phyloP scores from a whole-genome alignment of 352 stramenopile species.

The Pythium phragmiticola region DNA sequence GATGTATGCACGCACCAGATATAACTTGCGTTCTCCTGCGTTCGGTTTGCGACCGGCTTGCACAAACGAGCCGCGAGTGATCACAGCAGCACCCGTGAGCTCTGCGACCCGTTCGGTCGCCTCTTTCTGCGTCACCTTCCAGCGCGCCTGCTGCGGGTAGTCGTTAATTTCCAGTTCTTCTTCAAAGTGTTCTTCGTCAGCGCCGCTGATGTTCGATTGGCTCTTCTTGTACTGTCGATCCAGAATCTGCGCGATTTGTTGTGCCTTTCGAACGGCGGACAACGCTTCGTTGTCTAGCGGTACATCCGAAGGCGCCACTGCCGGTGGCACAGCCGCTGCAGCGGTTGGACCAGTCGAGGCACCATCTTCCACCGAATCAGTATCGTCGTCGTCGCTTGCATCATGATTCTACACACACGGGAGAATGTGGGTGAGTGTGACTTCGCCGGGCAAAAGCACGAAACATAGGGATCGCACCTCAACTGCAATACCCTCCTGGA shows the following conservation, averaged over 20 bases:
- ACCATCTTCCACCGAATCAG: conserved; percentile 31
- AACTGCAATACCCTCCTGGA: conserved; percentile 81
- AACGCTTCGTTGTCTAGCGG: conserved; percentile 56
- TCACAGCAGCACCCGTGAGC: conserved; percentile 86
- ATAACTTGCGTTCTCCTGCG: conserved; percentile 84
- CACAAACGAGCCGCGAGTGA: conserved; percentile 87
- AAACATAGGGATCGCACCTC: conserved; percentile 38
- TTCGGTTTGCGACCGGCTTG: conserved; percentile 83
- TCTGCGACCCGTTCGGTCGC: conserved; percentile 85
- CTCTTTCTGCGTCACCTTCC: conserved; percentile 87
- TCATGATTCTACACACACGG: conserved; percentile 35
- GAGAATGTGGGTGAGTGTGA: background rate
- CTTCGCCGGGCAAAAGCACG: background rate
- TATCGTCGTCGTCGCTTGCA: conserved; percentile 51
- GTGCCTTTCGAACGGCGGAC: conserved; percentile 75
- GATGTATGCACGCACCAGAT: conserved; percentile 58
- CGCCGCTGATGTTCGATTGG: conserved; percentile 33
- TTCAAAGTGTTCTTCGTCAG: conserved; percentile 64
- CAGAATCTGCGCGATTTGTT: conserved; percentile 85
- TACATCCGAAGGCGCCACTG: conserved; percentile 13
- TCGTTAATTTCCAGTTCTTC: conserved; percentile 95
- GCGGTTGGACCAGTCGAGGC: background rate
- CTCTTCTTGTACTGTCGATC: conserved; percentile 75
- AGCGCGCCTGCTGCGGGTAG: conserved; percentile 90
- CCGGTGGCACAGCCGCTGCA: conserved; percentile 9